Base-by-base conservation (phyloP, 179 eudicot genomes). In the Spergularia azorica region DNA sequence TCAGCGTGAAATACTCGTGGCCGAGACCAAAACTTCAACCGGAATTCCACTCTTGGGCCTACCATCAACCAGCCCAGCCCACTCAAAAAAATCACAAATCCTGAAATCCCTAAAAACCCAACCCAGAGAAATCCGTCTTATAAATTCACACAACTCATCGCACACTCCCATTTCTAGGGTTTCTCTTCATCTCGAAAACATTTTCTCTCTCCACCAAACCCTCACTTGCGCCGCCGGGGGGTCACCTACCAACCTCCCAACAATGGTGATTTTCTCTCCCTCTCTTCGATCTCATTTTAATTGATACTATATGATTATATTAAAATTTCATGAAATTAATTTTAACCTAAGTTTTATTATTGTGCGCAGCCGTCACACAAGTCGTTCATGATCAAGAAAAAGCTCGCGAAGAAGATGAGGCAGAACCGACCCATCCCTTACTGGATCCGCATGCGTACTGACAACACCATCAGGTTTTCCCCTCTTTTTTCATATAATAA, bases 341-440 rank as follows among this genome's bases (percentile, higher is more conserved):
- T 9, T 46, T 6, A 46, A 46, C 50, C 9, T 46, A 46, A 46
- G 7, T 46, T 46, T 46, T 46, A 6, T 46, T 14, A 14, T 39
- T 59, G 2, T 48, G 20, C 0, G 2, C 41, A 87, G 90, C 90
- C 86, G 74, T 87, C 88, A n/a, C 90, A 87, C 85, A 87, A 87
- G 80, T 66, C 86, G 2, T 87, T 87, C 80, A 83, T 60, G 84
- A 87, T 87, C 11, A 87, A 87, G 88, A 85, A 85, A 85, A 87
- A 87, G 79, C 77, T 87, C 4, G 90, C 80, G 16, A 87, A 87
- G 88, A 85, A 87, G 85, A 87, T 87, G 90, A 77, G 90, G 67
- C 90, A 85, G 75, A 87, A 85, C 48, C 81, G 88, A n/a, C 88
- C 88, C 10, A 85, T 87, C 59, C 90, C 90, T 20, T 80, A 87